A percentile compares a stretch with the other conserved stretches of the same genome.
These are phyloP conservation scores for Apiospora sp. DNA, from an alignment of 2,329 filamentous ascomycete species.

Conservation along the genomic window DNA sequence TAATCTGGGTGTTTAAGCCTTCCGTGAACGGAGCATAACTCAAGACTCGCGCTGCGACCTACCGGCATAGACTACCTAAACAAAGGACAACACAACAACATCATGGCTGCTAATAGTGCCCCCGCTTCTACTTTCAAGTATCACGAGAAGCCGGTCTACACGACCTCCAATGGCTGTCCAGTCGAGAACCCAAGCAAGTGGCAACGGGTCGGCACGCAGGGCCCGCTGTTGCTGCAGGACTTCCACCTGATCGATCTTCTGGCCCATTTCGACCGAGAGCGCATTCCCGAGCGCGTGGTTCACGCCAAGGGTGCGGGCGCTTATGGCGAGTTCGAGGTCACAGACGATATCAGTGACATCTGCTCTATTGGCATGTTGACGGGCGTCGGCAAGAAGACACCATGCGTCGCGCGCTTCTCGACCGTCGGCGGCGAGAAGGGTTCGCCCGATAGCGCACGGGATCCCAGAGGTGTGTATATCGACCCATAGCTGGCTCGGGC, in stretches of 20 bases:
- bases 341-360: slow-evolving; percentile 58
- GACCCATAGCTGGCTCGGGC: slow-evolving; percentile 59
- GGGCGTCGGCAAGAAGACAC: slow-evolving; percentile 66
- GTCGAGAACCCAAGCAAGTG: slow-evolving; percentile 57
- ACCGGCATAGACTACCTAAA: not conserved
- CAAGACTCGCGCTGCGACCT: not conserved
- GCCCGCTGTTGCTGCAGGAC: slow-evolving; percentile 69
- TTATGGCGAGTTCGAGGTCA: slow-evolving; percentile 54
- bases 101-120: slow-evolving; percentile 53
- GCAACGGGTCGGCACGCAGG: slow-evolving; percentile 63
- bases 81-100: slow-evolving; percentile 30
- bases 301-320: slow-evolving; percentile 49
- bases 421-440: slow-evolving; percentile 76
- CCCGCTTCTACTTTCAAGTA: slow-evolving; percentile 59
- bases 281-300: slow-evolving; percentile 57
- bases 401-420: slow-evolving; percentile 69
- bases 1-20: not conserved
- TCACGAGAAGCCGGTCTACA: slow-evolving; percentile 65
- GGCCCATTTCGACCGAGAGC: slow-evolving; percentile 60
- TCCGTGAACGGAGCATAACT: not conserved
- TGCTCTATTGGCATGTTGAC: slow-evolving; percentile 53
- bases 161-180: slow-evolving; percentile 66
- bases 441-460: slow-evolving; percentile 71
- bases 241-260: slow-evolving; percentile 71
- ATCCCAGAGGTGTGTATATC: slow-evolving; percentile 45